Conservation (phyloP, 2,329 filamentous ascomycete species). For the Aureobasidium musti region DNA sequence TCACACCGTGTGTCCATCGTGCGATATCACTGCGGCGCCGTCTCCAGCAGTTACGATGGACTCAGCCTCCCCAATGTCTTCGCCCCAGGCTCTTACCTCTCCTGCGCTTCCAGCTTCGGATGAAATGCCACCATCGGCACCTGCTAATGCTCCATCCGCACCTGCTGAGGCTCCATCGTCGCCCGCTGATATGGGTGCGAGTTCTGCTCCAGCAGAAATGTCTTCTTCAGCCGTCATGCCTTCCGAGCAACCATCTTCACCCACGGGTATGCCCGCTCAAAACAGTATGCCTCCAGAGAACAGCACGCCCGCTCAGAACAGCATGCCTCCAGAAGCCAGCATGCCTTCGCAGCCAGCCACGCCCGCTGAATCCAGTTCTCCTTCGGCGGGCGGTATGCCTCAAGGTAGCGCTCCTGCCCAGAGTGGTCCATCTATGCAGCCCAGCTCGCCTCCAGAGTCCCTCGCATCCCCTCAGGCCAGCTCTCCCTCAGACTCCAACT, state of each 20-base stretch:
- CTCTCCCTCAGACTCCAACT: neutral
- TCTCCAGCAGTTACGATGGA: neutral
- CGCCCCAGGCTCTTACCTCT: neutral
- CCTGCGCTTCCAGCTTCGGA: neutral
- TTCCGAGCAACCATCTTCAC: neutral
- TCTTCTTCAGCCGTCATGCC: neutral
- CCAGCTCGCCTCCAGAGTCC: slow-evolving; percentile 14
- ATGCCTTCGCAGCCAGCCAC: neutral
- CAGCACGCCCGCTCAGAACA: slow-evolving; percentile 18
- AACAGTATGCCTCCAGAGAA: neutral
- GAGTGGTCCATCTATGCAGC: neutral
- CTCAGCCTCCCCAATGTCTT: neutral
- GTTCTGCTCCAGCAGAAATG: neutral
- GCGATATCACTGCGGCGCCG: neutral
- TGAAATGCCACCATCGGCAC: neutral
- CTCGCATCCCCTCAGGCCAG: neutral
- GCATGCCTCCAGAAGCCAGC: neutral
- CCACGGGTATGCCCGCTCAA: neutral
- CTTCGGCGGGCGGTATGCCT: neutral
- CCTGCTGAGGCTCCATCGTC: no score
- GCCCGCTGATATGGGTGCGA: neutral
- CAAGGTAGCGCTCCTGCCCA: neutral
- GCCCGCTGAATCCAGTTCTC: neutral
- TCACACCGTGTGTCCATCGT: neutral
- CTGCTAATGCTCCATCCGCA: neutral